phyloP scores from a whole-genome alignment of 1,139 yeast genomes.

The Taphrina communis region DNA sequence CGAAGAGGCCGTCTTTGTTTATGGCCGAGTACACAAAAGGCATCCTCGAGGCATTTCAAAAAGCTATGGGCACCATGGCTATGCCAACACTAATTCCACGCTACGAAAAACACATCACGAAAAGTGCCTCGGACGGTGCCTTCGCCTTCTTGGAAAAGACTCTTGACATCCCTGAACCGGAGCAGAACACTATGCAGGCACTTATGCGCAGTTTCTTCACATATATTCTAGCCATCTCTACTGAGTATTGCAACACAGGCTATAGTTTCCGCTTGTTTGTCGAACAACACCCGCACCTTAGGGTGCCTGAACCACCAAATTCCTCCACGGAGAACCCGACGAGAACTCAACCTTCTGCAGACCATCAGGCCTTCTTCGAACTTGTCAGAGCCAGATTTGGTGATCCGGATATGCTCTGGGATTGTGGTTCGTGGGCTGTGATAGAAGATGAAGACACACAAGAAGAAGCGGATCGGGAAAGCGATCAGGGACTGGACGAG shows the following conservation, averaged over 20 bases:
- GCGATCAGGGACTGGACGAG: neutral
- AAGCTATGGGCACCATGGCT: neutral
- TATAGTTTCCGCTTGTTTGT: slow-evolving; percentile 3
- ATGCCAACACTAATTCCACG: neutral
- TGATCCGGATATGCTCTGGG: slow-evolving; percentile 3
- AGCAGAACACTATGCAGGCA: neutral
- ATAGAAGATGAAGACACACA: neutral
- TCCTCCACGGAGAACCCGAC: neutral
- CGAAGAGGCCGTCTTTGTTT: slow-evolving; percentile 33
- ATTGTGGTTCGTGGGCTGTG: slow-evolving; percentile 8
- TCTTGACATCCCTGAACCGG: neutral
- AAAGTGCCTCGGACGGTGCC: neutral
- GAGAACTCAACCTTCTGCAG: neutral
- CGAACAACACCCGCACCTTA: neutral
- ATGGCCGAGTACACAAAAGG: slow-evolving; percentile 28
- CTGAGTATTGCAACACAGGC: neutral
- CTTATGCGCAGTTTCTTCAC: slow-evolving; percentile 11
- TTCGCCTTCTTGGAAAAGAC: neutral
- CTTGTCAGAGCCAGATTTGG: neutral
- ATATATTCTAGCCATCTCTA: neutral
- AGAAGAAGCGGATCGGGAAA: neutral
- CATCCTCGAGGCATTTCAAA: slow-evolving; percentile 4
- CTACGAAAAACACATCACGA: neutral
- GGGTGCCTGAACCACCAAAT: neutral
- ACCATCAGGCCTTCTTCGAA: neutral